Conservation (phyloP, 495 filamentous ascomycete genomes). For the Monascus purpureus region DNA sequence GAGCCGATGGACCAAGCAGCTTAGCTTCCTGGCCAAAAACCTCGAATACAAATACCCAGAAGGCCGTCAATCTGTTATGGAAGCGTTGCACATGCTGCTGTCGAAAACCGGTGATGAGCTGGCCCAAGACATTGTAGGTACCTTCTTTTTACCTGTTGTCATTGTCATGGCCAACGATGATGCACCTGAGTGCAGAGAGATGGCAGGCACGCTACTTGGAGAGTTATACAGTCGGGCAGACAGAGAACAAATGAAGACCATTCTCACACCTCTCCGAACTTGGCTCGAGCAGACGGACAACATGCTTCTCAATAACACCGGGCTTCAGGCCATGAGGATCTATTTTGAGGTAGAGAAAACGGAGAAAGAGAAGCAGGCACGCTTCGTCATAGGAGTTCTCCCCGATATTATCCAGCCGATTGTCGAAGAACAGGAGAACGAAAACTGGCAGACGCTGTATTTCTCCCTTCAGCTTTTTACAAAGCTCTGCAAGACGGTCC, state of each 20-base stretch:
- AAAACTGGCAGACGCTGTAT: slow-evolving; percentile 70
- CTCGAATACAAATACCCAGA: slow-evolving; percentile 79
- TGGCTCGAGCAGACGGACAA: slow-evolving; percentile 68
- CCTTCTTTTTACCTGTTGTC: slow-evolving; percentile 75
- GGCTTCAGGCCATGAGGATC: slow-evolving; percentile 65
- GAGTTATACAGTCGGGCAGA: slow-evolving; percentile 70
- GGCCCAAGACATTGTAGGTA: slow-evolving; percentile 64
- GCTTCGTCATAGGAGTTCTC: slow-evolving; percentile 29
- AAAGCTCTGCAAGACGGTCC: slow-evolving; percentile 53
- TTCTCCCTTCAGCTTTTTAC: slow-evolving; percentile 53
- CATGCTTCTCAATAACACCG: slow-evolving; percentile 50
- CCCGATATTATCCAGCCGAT: slow-evolving; percentile 35
- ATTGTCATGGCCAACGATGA: slow-evolving; percentile 82
- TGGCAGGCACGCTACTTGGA: slow-evolving; percentile 67
- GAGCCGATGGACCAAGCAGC: slow-evolving; percentile 73
- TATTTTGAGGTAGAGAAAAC: slow-evolving; percentile 60
- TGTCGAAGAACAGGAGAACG: slow-evolving; percentile 28
- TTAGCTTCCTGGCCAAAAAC: slow-evolving; percentile 78
- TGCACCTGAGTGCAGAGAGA: slow-evolving; percentile 67
- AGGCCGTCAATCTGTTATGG: slow-evolving; percentile 81
- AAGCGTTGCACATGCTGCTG: slow-evolving; percentile 69
- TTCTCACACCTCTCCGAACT: slow-evolving; percentile 51
- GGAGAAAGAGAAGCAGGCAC: slow-evolving; percentile 48
- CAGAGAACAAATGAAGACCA: slow-evolving; percentile 50
- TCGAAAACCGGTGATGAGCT: slow-evolving; percentile 69